Conservation (phyloP, 495 filamentous ascomycete genomes). For the Trypethelium eluteriae region DNA sequence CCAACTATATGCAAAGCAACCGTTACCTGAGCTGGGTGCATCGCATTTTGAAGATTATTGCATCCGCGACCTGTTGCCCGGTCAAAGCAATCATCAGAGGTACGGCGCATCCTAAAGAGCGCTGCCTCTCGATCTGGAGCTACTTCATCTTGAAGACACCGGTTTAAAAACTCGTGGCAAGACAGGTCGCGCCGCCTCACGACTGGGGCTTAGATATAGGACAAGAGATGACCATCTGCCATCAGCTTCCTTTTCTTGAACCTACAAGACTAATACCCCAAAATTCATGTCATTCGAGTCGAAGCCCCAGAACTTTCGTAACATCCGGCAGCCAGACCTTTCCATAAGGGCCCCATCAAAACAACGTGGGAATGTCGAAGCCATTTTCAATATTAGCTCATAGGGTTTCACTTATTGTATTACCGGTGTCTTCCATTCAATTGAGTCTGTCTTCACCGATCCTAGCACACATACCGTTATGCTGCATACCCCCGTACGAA, state of each 20-base stretch:
- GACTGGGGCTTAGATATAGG: background rate
- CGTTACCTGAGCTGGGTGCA: too few species aligned
- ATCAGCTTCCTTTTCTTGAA: background rate
- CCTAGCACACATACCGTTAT: too few species aligned
- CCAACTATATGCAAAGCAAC: too few species aligned
- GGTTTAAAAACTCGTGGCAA: background rate
- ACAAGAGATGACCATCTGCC: background rate
- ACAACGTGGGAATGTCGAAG: background rate
- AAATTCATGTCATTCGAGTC: background rate
- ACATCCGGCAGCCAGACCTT: background rate
- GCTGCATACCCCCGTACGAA: too few species aligned
- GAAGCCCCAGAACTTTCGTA: background rate
- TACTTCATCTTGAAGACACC: background rate
- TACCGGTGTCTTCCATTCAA: background rate
- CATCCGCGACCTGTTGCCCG: too few species aligned
- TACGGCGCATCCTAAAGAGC: background rate
- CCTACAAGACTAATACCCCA: background rate
- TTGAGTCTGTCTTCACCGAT: too few species aligned
- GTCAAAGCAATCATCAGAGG: background rate
- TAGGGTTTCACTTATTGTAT: background rate
- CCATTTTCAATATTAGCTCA: background rate
- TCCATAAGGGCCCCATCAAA: background rate
- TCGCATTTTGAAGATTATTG: too few species aligned
- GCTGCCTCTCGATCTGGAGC: background rate
- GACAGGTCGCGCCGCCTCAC: background rate